Conservation (phyloP, 169 alveolate genomes). For the Cryptosporidium sp. region DNA sequence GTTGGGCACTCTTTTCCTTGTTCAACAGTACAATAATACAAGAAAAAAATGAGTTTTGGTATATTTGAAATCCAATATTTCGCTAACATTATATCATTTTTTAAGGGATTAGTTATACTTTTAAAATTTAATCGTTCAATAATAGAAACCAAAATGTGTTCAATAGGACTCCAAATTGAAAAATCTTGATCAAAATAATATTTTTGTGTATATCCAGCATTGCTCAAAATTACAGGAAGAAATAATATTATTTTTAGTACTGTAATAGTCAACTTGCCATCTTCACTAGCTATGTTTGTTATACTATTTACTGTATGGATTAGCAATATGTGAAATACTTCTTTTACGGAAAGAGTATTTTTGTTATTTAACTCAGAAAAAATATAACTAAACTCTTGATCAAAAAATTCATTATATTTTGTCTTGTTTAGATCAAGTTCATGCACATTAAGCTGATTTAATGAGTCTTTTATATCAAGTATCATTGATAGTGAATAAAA, state of each 20-base stretch:
- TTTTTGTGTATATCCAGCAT: constrained; percentile 12
- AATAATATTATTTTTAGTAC: constrained; percentile 2
- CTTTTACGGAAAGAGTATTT: background rate
- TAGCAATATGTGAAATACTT: constrained; percentile 4
- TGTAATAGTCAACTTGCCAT: constrained; percentile 2
- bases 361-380: background rate
- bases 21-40: constrained; percentile 1
- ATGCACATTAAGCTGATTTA: background rate
- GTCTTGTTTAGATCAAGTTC: constrained; percentile 1
- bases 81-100: constrained; percentile 30
- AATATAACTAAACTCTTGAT: background rate
- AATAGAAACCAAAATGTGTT: constrained; percentile 10
- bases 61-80: constrained; percentile 38
- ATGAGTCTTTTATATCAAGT: background rate
- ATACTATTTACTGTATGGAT: background rate
- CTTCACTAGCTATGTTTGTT: background rate
- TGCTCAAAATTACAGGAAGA: constrained; percentile 27
- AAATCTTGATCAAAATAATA: background rate
- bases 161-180: constrained; percentile 43
- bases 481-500: background rate
- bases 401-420: background rate
- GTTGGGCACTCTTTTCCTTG: constrained; percentile 3
- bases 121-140: background rate
- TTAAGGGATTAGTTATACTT: background rate
- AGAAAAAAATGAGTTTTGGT: constrained; percentile 33